Base-by-base conservation (phyloP, 2,329 filamentous ascomycete species). In the Alternaria arborescens region DNA sequence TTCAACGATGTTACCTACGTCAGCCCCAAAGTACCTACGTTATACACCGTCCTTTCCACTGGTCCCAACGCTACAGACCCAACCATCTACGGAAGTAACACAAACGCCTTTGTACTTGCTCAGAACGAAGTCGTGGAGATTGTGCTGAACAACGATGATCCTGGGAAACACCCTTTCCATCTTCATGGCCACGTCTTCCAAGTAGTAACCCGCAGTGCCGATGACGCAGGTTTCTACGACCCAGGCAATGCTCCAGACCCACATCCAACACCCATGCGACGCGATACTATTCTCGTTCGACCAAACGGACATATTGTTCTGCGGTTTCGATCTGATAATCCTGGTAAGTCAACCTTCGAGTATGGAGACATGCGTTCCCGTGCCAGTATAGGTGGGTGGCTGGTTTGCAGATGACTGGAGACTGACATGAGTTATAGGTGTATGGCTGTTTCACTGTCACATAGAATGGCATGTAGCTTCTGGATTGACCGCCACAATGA, bases 1-100 rank as follows among this genome's bases (percentile, higher is more conserved):
- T 83, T 84, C 78, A 94, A 94, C 82, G 89, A 91, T 77, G 87
- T 92, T 64, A 92, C 91, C 30, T 97, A 94, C 76, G 85, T 86
- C 4, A 57, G 80, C 0, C 92, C 91, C 50, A 91, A 92, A 74
- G 92, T 96, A 0, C 93, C 93, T 0, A 88, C 90, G 0, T 83
- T 97, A 0, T 96, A 93, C 82, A 92, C 90, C 0, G 91, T 85
- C 1, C 82, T 96, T 4, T 88, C 87, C 4, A 86, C 87, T 36
- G 81, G 82, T n/a, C 77, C 80, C 7, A 84, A 84, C 60, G 77
- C 78, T 3, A 79, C 78, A 4, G 79, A 83, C 57, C 72, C 77
- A 14, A 61, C 66, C 14, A 77, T 82, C 24, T 83, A 85, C 60
- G 87, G 86, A 22, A 77, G 82, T 12, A 85, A 87, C 71, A 82